A percentile compares a stretch with the other conserved stretches of the same genome.
phyloP scores from a whole-genome alignment of 768 basidiomycete genomes.

The Pulveroboletus sp. region DNA sequence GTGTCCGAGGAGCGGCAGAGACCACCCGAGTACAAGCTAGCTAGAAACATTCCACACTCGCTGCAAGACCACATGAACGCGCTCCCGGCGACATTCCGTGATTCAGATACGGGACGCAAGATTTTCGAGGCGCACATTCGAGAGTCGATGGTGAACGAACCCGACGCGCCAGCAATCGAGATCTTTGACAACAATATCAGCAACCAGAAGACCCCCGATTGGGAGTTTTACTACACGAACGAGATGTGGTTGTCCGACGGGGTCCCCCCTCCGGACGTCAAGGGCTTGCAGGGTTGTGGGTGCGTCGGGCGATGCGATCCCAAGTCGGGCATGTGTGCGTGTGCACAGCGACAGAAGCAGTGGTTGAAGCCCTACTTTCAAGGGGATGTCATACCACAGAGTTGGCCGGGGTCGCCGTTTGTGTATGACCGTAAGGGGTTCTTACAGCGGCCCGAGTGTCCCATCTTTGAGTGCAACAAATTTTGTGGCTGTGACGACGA shows the following conservation, averaged over 20 bases:
- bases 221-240: constrained; percentile 89
- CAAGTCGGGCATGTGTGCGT: constrained; percentile 66
- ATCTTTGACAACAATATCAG: constrained; percentile 65
- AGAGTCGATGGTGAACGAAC: constrained; percentile 64
- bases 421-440: constrained; percentile 61
- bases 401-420: constrained; percentile 50
- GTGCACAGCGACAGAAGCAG: constrained; percentile 52
- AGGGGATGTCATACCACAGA: constrained; percentile 22
- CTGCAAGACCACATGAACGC: constrained; percentile 66
- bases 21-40: constrained; percentile 25
- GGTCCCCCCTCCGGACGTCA: constrained; percentile 62
- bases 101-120: constrained; percentile 41
- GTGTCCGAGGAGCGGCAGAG: constrained; percentile 15
- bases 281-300: constrained; percentile 59
- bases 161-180: constrained; percentile 60
- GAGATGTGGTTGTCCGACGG: constrained; percentile 68
- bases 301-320: constrained; percentile 78
- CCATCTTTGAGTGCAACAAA: constrained; percentile 85
- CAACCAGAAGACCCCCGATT: constrained; percentile 64
- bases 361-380: constrained; percentile 28
- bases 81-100: constrained; percentile 39
- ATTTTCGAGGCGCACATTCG: constrained; percentile 65
- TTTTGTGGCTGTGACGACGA: constrained; percentile 77
- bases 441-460: constrained; percentile 47
- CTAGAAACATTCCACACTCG: constrained; percentile 55